Evolutionary conservation across 768 basidiomycete genomes (phyloP).

Genomic region (Russula dissimulans): DNA sequence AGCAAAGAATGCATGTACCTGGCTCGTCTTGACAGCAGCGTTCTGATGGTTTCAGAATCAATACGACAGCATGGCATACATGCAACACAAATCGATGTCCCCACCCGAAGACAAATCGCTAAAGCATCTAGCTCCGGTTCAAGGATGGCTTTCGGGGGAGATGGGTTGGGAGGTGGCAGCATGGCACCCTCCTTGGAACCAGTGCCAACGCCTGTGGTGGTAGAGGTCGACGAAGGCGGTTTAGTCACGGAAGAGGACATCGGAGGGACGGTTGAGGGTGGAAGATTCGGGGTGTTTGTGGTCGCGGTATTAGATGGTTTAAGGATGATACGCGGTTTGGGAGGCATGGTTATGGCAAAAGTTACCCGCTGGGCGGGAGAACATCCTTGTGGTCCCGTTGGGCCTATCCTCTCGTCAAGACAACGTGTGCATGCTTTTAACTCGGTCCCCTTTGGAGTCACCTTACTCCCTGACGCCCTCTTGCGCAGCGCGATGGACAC

Average conservation of each 20-base stretch:
- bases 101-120: constrained; percentile 47
- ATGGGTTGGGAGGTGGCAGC: constrained; percentile 46
- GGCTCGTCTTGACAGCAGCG: constrained; percentile 35
- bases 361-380: neutral
- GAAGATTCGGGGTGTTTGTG: neutral
- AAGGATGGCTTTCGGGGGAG: constrained; percentile 35
- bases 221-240: constrained; percentile 1
- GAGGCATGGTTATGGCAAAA: constrained; percentile 31
- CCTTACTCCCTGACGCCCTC: neutral
- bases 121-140: constrained; percentile 60
- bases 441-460: neutral
- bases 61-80: neutral
- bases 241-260: constrained; percentile 23
- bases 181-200: constrained; percentile 30
- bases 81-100: neutral
- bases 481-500: constrained; percentile 3
- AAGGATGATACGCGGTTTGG: constrained; percentile 33
- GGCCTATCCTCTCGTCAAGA: neutral
- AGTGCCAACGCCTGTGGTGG: neutral
- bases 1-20: constrained; percentile 22
- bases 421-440: neutral
- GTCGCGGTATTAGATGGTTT: constrained; percentile 23
- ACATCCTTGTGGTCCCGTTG: neutral
- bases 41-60: constrained; percentile 30
- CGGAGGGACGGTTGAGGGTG: neutral